These are phyloP conservation scores for Penicillium sp. DNA, from an alignment of 2,329 filamentous ascomycete genomes.

Conservation along the genomic window DNA sequence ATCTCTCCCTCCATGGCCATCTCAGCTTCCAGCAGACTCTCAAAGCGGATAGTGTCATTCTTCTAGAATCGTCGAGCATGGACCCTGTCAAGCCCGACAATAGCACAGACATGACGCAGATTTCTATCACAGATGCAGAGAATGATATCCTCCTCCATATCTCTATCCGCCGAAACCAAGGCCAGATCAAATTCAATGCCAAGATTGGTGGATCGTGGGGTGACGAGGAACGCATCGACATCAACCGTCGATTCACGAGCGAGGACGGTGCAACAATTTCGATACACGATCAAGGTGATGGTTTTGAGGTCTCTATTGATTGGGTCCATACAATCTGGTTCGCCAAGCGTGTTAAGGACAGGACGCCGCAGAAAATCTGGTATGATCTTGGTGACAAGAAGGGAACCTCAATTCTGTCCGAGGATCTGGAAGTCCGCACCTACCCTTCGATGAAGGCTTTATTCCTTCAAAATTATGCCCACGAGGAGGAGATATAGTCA, in stretches of 20 bases:
- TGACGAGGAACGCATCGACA: conserved; percentile 2
- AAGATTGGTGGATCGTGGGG: conserved; percentile 9
- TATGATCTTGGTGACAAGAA: conserved; percentile 1
- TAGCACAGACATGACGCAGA: conserved; percentile 7
- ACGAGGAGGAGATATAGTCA: conserved; percentile 36
- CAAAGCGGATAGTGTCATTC: conserved; percentile 9
- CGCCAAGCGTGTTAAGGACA: conserved; percentile 1
- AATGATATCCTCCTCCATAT: conserved; percentile 4
- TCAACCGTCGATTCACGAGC: not conserved
- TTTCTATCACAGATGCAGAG: not conserved
- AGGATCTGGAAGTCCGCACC: conserved; percentile 10
- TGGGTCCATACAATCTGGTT: conserved; percentile 14
- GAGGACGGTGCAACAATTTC: conserved; percentile 9
- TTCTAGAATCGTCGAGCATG: conserved; percentile 6
- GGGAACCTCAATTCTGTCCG: not conserved
- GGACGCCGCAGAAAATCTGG: conserved; percentile 8
- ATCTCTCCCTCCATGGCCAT: conserved; percentile 3
- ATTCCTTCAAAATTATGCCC: conserved; percentile 11
- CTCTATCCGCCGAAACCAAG: conserved; percentile 4
- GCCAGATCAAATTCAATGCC: conserved; percentile 9
- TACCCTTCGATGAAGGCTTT: conserved; percentile 13
- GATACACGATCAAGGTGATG: conserved; percentile 11
- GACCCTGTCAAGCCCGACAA: not conserved
- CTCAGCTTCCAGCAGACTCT: conserved; percentile 3
- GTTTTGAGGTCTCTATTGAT: conserved; percentile 11